Evolutionary conservation across 2,329 filamentous ascomycete genomes (phyloP).

Genomic region (Xylogone sp.): DNA sequence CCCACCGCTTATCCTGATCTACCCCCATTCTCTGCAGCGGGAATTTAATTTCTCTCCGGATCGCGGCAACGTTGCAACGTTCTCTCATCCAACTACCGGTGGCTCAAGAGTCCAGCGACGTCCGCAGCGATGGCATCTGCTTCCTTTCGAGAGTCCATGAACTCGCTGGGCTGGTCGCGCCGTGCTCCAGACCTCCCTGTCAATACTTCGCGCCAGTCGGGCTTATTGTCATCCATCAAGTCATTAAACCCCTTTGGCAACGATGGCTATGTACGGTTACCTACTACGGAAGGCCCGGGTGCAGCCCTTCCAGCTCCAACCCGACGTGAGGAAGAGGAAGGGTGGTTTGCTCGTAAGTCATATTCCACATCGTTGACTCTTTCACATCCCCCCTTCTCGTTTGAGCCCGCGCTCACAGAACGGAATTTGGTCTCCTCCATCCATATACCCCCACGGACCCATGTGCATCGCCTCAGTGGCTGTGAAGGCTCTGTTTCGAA

Average conservation of each 20-base stretch:
- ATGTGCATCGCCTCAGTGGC: slow-evolving; percentile 19
- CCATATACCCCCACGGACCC: slow-evolving; percentile 22
- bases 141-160: slow-evolving; percentile 91
- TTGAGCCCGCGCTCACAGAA: no score
- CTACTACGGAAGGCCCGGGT: slow-evolving; percentile 76
- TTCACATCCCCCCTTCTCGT: slow-evolving; percentile 13
- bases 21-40: slow-evolving; percentile 7
- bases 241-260: slow-evolving; percentile 84
- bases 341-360: slow-evolving; percentile 89
- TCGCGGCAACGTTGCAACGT: neutral
- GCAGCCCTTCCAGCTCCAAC: slow-evolving; percentile 81
- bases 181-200: slow-evolving; percentile 73
- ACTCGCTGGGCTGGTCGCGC: slow-evolving; percentile 90
- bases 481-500: neutral
- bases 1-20: slow-evolving; percentile 6
- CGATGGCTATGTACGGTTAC: slow-evolving; percentile 85
- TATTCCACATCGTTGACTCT: slow-evolving; percentile 4
- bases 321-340: slow-evolving; percentile 90
- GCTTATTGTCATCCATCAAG: slow-evolving; percentile 76
- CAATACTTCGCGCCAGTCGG: slow-evolving; percentile 66
- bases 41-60: slow-evolving; percentile 6
- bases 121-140: slow-evolving; percentile 68
- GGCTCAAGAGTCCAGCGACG: slow-evolving; percentile 6
- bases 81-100: slow-evolving; percentile 15
- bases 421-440: neutral